These are phyloP conservation scores for Clarireedia monteithiana DNA, from an alignment of 2,329 filamentous ascomycete genomes.

Conservation along the genomic window DNA sequence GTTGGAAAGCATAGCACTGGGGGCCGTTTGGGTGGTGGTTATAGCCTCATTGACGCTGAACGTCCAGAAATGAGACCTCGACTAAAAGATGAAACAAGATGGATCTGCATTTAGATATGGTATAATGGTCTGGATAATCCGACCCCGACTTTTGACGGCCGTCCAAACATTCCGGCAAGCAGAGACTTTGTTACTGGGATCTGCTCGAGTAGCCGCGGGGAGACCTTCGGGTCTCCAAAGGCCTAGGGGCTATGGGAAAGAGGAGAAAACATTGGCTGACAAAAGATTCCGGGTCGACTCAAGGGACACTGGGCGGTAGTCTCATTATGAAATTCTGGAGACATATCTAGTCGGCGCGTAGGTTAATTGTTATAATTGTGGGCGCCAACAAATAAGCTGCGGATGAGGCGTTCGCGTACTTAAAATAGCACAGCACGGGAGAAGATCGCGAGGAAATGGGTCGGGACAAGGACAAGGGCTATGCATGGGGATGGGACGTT, in stretches of 20 bases:
- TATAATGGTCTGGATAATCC: neutral
- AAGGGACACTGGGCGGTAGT: conserved; percentile 10
- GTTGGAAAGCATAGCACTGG: conserved; percentile 5
- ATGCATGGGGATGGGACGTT: neutral
- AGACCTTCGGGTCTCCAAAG: conserved; percentile 2
- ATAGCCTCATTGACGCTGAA: conserved; percentile 8
- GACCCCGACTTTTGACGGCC: conserved; percentile 1
- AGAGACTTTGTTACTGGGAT: conserved; percentile 1
- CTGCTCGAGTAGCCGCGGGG: conserved; percentile 4
- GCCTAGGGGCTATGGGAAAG: neutral
- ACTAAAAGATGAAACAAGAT: conserved; percentile 8
- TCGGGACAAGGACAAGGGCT: neutral
- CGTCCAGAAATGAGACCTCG: conserved; percentile 10
- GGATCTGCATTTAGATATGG: conserved; percentile 4
- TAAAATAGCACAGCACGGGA: conserved; percentile 5
- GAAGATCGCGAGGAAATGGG: neutral
- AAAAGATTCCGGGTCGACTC: neutral
- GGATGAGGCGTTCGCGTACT: conserved; percentile 10
- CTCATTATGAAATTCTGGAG: conserved; percentile 7
- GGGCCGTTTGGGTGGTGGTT: conserved; percentile 5
- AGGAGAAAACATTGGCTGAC: conserved; percentile 2
- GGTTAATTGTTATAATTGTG: neutral
- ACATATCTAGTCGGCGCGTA: conserved; percentile 8
- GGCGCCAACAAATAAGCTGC: conserved; percentile 8
- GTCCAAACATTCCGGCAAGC: conserved; percentile 1